Conservation (phyloP, 176 grass and related monocot species). For the Cenchrus americanus region DNA sequence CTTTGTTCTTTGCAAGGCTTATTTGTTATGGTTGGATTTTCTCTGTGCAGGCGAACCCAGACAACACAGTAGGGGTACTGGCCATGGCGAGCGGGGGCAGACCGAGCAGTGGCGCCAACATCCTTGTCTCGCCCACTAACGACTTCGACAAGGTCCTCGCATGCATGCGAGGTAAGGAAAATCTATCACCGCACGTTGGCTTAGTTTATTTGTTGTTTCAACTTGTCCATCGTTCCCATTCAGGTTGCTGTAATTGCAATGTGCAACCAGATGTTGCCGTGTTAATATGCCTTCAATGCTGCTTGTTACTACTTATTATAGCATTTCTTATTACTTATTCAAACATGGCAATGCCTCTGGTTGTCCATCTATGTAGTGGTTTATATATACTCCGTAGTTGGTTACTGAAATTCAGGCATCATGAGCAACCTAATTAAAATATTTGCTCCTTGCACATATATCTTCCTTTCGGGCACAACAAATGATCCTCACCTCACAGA, state of each 20-base stretch:
- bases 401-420: background rate
- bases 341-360: background rate
- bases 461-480: background rate
- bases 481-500: background rate
- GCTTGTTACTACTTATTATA: background rate
- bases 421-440: background rate
- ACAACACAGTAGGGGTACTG: constrained; percentile 65
- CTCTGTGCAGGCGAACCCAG: constrained; percentile 43
- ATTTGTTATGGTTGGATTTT: background rate
- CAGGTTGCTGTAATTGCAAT: no score
- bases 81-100: constrained; percentile 59
- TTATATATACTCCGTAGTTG: background rate
- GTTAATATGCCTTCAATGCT: background rate
- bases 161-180: constrained; percentile 46
- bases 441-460: background rate
- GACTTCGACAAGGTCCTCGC: constrained; percentile 59
- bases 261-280: no score
- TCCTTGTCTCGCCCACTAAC: constrained; percentile 57
- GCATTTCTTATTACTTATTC: no score
- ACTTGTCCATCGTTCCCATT: no score
- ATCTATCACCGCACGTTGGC: no score
- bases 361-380: background rate
- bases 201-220: no score
- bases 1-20: no score
- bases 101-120: constrained; percentile 25